These are phyloP conservation scores for Botrytis tulipae DNA, from an alignment of 2,329 filamentous ascomycete genomes.

Conservation along the genomic window DNA sequence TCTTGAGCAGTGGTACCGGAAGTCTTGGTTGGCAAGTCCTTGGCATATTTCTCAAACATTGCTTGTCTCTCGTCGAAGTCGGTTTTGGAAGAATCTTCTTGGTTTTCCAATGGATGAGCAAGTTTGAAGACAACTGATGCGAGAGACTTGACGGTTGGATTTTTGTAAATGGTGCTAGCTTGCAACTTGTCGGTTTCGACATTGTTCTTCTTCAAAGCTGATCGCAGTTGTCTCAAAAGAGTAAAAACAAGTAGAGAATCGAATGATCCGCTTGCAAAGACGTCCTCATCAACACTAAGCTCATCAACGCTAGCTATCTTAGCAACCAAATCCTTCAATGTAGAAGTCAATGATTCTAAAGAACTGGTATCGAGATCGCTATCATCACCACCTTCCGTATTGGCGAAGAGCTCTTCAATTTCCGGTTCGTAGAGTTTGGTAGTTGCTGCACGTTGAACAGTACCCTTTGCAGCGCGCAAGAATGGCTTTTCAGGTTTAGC, in stretches of 20 bases:
- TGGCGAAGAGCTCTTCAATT: conserved; percentile 22
- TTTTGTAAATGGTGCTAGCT: conserved; percentile 19
- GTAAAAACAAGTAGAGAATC: conserved; percentile 20
- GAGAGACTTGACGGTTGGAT: conserved; percentile 14
- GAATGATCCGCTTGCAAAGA: conserved; percentile 18
- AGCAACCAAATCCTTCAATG: conserved; percentile 4
- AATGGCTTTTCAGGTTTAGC: conserved; percentile 21
- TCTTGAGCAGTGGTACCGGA: background rate
- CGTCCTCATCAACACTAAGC: background rate
- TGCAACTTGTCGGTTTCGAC: conserved; percentile 8
- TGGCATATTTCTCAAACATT: conserved; percentile 25
- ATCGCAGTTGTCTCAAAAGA: conserved; percentile 19
- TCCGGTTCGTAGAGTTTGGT: conserved; percentile 20
- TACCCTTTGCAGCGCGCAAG: conserved; percentile 22
- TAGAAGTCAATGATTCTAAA: background rate
- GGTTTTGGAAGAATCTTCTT: conserved; percentile 4
- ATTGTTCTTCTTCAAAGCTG: conserved; percentile 8
- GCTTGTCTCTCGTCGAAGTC: conserved; percentile 16
- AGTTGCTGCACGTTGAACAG: conserved; percentile 20
- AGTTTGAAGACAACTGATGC: conserved; percentile 14
- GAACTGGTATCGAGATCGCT: conserved; percentile 2
- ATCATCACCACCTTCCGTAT: background rate
- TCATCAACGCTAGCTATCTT: conserved; percentile 12
- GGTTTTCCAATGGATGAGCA: background rate
- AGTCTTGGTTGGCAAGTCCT: conserved; percentile 13